Evolutionary conservation across 2,329 filamentous ascomycete species (phyloP), one percentile per base, ranked within the genome.

Genomic region (Didymellaceae sp.): DNA sequence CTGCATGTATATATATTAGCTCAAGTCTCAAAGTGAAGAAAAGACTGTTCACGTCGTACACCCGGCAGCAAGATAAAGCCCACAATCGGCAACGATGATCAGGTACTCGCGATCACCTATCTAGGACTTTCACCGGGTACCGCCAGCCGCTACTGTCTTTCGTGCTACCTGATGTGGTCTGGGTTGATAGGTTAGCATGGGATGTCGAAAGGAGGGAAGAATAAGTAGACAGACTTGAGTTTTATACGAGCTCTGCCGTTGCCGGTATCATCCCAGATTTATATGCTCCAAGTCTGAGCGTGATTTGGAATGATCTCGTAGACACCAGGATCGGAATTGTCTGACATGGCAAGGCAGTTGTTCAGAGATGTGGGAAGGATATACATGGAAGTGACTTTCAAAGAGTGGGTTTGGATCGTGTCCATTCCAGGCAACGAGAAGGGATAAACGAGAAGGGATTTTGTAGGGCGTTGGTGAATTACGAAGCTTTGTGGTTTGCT

Each of bases 41-140:
- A n/a, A n/a, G n/a, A n/a, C n/a, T n/a, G n/a, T n/a, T n/a, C n/a
- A n/a, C n/a, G n/a, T n/a, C 20, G n/a, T 33, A 35, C 42, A 22
- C 8, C 37, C 37, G 6, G 42, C 7, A 28, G 42, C 22, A 16
- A 45, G 24, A 21, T 45, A 45, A 5, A 45, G 42, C 11, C 42
- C 42, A 6, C 32, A 45, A 17, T 37, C 37, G 14, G 16, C 32
- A 1, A 32, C 42, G 13, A 45, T 37, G 14, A 37, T 28, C 6
- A 30, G 17, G 21, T 44, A 44, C 22, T 44, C 41, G 10, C 41
- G 41, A 13, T 44, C 31, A 10, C 41, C 41, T 28, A n/a, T 44
- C 31, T 44, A 30, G 22, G 41, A 7, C 10, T 44, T 44, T 2
- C 41, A 21, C n/a, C 28, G 28, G 9, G 41, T 44, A n/a, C 41